phyloP scores from a whole-genome alignment of 139 green algal species.

The Chlorokybus atmophyticus region DNA sequence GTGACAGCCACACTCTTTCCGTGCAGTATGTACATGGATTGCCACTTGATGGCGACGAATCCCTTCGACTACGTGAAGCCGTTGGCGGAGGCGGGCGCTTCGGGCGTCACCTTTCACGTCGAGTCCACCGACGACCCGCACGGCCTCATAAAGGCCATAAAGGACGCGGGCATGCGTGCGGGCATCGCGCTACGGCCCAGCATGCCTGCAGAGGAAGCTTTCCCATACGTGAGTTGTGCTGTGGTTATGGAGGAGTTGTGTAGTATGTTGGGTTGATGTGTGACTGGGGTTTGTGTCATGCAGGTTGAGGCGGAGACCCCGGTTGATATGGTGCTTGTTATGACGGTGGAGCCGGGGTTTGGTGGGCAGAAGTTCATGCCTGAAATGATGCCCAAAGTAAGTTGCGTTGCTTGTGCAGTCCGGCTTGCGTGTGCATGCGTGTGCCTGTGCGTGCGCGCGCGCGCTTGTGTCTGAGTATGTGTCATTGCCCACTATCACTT shows the following conservation, averaged over 20 bases:
- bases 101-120: conserved; percentile 85
- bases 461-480: not conserved
- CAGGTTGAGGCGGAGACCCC: conserved; percentile 15
- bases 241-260: no score
- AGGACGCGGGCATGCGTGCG: conserved; percentile 55
- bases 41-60: conserved; percentile 54
- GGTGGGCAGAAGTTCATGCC: conserved; percentile 75
- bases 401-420: not conserved
- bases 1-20: no score
- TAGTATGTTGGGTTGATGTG: not conserved
- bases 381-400: conserved; percentile 35
- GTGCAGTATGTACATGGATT: conserved; percentile 68
- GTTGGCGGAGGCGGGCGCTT: conserved; percentile 59
- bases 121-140: conserved; percentile 36
- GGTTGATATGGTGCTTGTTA: conserved; percentile 54
- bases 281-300: no score
- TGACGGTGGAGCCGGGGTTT: conserved; percentile 77
- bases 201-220: conserved; percentile 47
- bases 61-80: conserved; percentile 49
- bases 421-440: conserved; percentile 18
- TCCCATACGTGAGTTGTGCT: conserved; percentile 38
- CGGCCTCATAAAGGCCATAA: conserved; percentile 14
- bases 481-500: not conserved
- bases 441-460: no score
- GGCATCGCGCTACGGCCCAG: conserved; percentile 60